Conservation (phyloP, 352 stramenopile species). For the Pythium insidiosum region DNA sequence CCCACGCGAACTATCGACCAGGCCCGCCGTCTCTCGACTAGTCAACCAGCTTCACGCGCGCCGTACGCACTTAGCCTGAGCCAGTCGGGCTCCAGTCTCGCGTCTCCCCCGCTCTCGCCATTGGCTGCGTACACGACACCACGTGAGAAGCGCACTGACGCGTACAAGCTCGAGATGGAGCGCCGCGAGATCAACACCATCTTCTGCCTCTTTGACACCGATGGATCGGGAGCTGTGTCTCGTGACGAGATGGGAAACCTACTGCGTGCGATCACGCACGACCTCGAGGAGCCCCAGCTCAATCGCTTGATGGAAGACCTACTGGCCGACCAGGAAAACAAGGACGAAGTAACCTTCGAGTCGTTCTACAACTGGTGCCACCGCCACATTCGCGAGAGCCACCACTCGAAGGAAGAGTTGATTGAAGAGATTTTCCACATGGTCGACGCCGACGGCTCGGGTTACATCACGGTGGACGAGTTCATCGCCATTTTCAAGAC, state of each 20-base stretch:
- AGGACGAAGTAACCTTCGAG: conserved; percentile 50
- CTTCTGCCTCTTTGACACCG: conserved; percentile 58
- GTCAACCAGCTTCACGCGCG: too few relatives aligned
- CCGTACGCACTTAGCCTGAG: conserved; percentile 8
- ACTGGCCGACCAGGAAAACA: conserved; percentile 20
- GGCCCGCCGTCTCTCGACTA: conserved; percentile 7
- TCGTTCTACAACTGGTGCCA: conserved; percentile 70
- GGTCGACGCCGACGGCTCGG: conserved; percentile 50
- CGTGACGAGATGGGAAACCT: conserved; percentile 52
- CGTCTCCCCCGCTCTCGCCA: conserved; percentile 36
- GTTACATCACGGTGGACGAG: conserved; percentile 63
- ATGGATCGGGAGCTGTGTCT: conserved; percentile 51
- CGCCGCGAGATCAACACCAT: conserved; percentile 65
- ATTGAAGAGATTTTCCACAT: conserved; percentile 67
- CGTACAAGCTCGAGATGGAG: conserved; percentile 52
- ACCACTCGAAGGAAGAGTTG: conserved; percentile 45
- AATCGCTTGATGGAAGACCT: conserved; percentile 52
- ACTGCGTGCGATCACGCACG: conserved; percentile 51
- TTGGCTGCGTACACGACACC: conserved; percentile 34
- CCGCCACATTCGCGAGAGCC: conserved; percentile 42
- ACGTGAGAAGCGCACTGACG: conserved; percentile 38
- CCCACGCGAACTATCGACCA: conserved; percentile 6
- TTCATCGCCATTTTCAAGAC: conserved; percentile 69
- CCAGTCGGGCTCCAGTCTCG: conserved; percentile 3
- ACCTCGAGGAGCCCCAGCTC: conserved; percentile 51